Conservation (phyloP, 192 early-diverging fungal species). For the Rhizoclosmatium sp. region DNA sequence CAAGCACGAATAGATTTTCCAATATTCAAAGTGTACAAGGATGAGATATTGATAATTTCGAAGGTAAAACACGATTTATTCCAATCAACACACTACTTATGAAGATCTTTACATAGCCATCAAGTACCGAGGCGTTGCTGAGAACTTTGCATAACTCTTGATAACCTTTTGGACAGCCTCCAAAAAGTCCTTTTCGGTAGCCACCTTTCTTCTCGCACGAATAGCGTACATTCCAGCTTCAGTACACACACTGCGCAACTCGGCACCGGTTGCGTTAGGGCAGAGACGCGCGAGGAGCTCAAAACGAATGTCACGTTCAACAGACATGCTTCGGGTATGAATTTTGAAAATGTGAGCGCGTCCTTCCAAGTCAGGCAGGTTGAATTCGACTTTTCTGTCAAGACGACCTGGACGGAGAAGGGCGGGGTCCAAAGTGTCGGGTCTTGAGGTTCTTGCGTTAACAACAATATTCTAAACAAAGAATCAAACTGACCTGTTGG, state of each 20-base stretch:
- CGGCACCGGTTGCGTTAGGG: slow-evolving; percentile 98
- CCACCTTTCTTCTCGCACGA: slow-evolving; percentile 95
- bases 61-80: too few species aligned
- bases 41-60: too few species aligned
- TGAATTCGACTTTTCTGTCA: slow-evolving; percentile 98
- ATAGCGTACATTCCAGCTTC: slow-evolving; percentile 99
- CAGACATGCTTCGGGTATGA: slow-evolving; percentile 98
- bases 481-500: slow-evolving; percentile 69
- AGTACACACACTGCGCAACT: slow-evolving; percentile 98
- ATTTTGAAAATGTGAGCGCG: slow-evolving; percentile 98
- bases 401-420: slow-evolving; percentile 96
- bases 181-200: slow-evolving; percentile 99
- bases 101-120: slow-evolving; percentile 40
- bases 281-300: slow-evolving; percentile 97
- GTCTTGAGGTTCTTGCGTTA: slow-evolving; percentile 65
- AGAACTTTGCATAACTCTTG: slow-evolving; percentile 95
- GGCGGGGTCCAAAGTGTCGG: slow-evolving; percentile 98
- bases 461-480: too few species aligned
- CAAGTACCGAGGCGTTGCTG: slow-evolving; percentile 91
- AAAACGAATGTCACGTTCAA: slow-evolving; percentile 99
- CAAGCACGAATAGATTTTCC: too few species aligned
- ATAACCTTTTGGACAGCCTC: slow-evolving; percentile 99
- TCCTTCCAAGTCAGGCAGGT: slow-evolving; percentile 94
- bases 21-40: too few species aligned
- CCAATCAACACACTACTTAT: too few species aligned